Base-by-base conservation (phyloP, 345 rosid genomes). In the Populus davidiana region DNA sequence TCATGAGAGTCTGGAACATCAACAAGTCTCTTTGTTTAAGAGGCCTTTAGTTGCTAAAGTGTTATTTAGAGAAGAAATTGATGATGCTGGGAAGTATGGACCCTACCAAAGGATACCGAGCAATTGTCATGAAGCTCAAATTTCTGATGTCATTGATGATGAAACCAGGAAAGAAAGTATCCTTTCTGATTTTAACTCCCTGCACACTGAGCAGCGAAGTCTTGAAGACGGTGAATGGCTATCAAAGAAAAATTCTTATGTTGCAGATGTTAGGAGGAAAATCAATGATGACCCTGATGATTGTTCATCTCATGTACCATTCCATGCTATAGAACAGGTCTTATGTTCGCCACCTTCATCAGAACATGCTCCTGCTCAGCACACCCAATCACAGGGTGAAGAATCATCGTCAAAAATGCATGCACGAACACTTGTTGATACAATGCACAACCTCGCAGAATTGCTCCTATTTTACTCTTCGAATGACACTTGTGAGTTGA, bases 361-460 rank as follows among this genome's bases (percentile, higher is more conserved):
- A 21, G 86, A 83, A 68, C 77, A 27, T 85, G 71, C 67, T 70
- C 64, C 85, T 50, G 8, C 83, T 5, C 71, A 76, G 79, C 74
- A 69, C 74, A 70, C 67, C 41, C 59, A 80, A 52, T 76, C 79
- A 64, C 52, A 35, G 67, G 77, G 67, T 36, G 80, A 78, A 72
- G 78, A 77, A 52, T 63, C 81, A 65, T 70, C 72, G 27, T 79
- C 86, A 25, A 83, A 79, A 80, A 73, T 76, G 31, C 73, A 83
- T 83, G 81, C 82, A 50, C 81, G 44, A 16, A 69, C 76, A 21
- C 80, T 92, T 67, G 81, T 91, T 80, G 80, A 82, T 76, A 84
- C 94, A 50, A 79, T 91, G 90, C 88, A 81, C 80, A 86, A 85
- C 80, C 82, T 95, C 70, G 92, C 99, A 75, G 93, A 91, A 82